These are phyloP conservation scores for Rhodofomes roseus DNA, from an alignment of 1,284 basidiomycete species.

Conservation along the genomic window DNA sequence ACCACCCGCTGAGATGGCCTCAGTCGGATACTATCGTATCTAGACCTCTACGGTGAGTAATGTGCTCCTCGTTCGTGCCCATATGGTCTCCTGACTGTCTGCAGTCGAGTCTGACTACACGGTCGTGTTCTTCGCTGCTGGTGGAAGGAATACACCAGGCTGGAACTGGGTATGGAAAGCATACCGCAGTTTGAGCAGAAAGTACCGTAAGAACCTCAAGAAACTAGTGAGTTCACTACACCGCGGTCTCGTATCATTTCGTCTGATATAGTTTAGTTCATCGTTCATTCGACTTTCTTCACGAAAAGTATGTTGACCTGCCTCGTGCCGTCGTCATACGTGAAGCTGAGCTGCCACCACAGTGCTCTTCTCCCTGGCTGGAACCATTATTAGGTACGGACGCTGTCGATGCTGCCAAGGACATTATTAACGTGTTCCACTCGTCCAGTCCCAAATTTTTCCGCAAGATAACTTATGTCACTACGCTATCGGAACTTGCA, in stretches of 20 bases:
- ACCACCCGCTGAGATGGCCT: background rate
- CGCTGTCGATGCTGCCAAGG: background rate
- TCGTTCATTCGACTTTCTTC: conserved; percentile 85
- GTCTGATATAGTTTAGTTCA: conserved; percentile 47
- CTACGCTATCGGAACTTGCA: conserved; percentile 74
- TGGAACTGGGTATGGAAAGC: conserved; percentile 93
- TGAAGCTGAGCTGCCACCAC: conserved; percentile 6
- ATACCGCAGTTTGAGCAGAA: conserved; percentile 74
- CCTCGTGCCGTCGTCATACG: background rate
- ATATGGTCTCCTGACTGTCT: too few species aligned
- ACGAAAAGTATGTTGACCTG: conserved; percentile 61
- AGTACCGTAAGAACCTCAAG: conserved; percentile 87
- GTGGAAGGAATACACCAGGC: conserved; percentile 67
- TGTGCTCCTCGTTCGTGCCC: too few species aligned
- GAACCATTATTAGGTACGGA: conserved; percentile 72
- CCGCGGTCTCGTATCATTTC: background rate
- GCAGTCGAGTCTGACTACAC: conserved; percentile 87
- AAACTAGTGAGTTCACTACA: conserved; percentile 49
- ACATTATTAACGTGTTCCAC: background rate
- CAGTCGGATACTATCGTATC: conserved; percentile 71
- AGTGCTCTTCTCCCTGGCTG: conserved; percentile 85
- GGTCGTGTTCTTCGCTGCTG: conserved; percentile 81
- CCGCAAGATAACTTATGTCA: conserved; percentile 70
- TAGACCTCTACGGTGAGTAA: conserved; percentile 68
- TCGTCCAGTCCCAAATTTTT: conserved; percentile 76